Conservation (phyloP, 2,329 filamentous ascomycete species). For the Talaromyces atroroseus region DNA sequence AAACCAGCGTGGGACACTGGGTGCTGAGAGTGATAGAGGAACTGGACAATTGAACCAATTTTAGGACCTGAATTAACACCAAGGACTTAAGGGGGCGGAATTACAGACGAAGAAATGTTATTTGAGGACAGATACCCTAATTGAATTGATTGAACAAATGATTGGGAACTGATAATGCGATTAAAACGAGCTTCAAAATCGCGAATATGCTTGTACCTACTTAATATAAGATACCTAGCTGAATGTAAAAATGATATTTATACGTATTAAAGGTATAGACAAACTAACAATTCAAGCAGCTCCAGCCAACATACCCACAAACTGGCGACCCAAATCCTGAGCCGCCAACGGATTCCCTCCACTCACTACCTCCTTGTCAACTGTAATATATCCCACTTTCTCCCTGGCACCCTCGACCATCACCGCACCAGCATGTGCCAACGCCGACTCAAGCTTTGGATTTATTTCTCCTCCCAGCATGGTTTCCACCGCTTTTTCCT, state of each 20-base stretch:
- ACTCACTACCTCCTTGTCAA: constrained; percentile 38
- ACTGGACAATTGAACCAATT: neutral
- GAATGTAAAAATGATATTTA: neutral
- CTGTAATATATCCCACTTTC: constrained; percentile 38
- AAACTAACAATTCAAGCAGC: neutral
- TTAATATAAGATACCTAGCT: neutral
- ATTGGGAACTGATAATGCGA: neutral
- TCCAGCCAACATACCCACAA: constrained; percentile 26
- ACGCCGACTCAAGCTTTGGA: constrained; percentile 34
- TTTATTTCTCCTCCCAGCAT: constrained; percentile 38
- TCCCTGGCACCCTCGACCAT: constrained; percentile 41
- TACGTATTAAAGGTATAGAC: neutral
- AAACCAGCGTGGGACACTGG: neutral
- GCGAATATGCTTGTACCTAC: neutral
- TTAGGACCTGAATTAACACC: neutral
- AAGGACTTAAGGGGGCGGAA: neutral
- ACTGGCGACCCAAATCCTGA: constrained; percentile 26
- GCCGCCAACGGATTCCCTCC: constrained; percentile 32
- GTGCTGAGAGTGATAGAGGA: constrained; percentile 3
- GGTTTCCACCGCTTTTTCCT: constrained; percentile 45
- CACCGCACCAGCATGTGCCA: constrained; percentile 37
- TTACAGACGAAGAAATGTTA: neutral
- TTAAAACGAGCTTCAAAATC: neutral
- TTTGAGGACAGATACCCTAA: too few species aligned
- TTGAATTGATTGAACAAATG: neutral